Evolutionary conservation across 805 yeast genomes (phyloP).

Genomic region (Schwanniomyces vanrijiae): DNA sequence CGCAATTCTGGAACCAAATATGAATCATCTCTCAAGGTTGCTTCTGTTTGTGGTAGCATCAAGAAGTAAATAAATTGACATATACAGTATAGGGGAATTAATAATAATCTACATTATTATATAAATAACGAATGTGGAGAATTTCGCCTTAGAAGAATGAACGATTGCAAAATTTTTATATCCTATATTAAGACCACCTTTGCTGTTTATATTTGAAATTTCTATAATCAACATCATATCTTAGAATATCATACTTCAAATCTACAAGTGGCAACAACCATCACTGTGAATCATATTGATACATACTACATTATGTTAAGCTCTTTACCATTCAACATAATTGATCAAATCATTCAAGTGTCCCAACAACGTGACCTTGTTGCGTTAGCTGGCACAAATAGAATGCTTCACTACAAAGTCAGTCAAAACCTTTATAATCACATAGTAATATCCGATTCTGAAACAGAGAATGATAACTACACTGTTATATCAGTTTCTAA

Average conservation of each 20-base stretch:
- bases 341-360: constrained; percentile 8
- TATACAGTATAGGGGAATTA: not conserved
- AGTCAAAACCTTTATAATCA: constrained; percentile 9
- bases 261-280: too few species aligned
- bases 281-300: not conserved
- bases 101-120: not conserved
- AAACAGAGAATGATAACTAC: constrained; percentile 1
- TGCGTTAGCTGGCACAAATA: constrained; percentile 6
- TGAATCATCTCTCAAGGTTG: not conserved
- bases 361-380: constrained; percentile 6
- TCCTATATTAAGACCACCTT: not conserved
- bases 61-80: not conserved
- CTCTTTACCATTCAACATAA: constrained; percentile 11
- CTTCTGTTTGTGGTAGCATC: not conserved
- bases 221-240: not conserved
- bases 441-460: constrained; percentile 9
- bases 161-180: not conserved
- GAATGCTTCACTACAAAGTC: constrained; percentile 8
- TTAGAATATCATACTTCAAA: not conserved
- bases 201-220: not conserved
- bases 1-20: constrained; percentile 1
- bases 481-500: constrained; percentile 5
- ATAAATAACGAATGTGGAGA: not conserved
- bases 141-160: not conserved
- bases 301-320: not conserved